Base-by-base conservation (phyloP, 371 early-diverging fungal species). In the Thermomucor indicae-seudaticae region DNA sequence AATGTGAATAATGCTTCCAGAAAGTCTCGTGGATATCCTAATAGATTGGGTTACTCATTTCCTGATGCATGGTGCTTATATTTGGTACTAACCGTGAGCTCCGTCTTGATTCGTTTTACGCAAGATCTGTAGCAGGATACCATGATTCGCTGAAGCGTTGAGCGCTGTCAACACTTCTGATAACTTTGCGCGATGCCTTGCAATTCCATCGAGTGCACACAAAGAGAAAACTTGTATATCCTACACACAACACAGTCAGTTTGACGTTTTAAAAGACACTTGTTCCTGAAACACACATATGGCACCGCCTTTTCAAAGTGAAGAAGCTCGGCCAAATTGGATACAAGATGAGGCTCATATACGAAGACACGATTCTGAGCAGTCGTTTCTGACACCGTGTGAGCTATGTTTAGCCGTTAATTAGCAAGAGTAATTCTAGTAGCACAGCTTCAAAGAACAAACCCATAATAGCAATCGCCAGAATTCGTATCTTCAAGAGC, bases 81-180 rank as follows among this genome's bases (percentile, higher is more conserved):
- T 3, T 16, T 5, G 4, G 4, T 38, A 28, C 29, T 78, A 66
- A 27, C 61, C 53, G 28, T 81, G 74, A 28, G 72, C 50, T 32
- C 75, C 58, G 7, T 47, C 48, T 2, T 77, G 51, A 17, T 85
- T 75, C 27, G 85, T 74, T 59, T 80, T 86, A 49, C 90, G 83
- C 30, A 92, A 51, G 5, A 90, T 78, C 52, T 83, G 87, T 72
- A 97, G 80, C 17, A 97, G 67, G 8, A 86, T 73, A 11, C 98
- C 98, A 60, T 97, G 96, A 57, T 93, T 96, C 1, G 93, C 93
- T 1, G 92, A 89, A 0, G 93, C 93, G 56, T 94, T 94, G 44
- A 96, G 65, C 0, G 94, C 91, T 6, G 86, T 79, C 17, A 93
- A 67, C 0, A 94, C 89, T 35, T 92, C 93, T n/a, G 76, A 66